These are phyloP conservation scores for Globisporangium yorkense DNA, from an alignment of 352 stramenopile genomes.

Conservation along the genomic window DNA sequence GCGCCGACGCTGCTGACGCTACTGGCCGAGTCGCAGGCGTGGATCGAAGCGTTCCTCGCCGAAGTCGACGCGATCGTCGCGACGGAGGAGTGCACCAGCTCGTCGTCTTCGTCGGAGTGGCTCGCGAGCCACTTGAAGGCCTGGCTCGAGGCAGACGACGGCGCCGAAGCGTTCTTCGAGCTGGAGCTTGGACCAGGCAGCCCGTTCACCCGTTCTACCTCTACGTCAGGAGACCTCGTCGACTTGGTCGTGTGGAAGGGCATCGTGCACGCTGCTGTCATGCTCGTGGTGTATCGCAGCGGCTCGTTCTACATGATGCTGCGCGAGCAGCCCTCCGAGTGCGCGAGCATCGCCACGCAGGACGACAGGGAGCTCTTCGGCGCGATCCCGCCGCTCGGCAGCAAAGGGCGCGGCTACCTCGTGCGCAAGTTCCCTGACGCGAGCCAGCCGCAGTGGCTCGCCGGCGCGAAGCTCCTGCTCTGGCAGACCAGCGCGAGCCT, in stretches of 20 bases:
- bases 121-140: slow-evolving; percentile 33
- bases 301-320: slow-evolving; percentile 51
- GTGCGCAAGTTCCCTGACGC: slow-evolving; percentile 29
- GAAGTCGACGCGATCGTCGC: slow-evolving; percentile 32
- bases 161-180: slow-evolving; percentile 56
- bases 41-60: slow-evolving; percentile 39
- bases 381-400: slow-evolving; percentile 25
- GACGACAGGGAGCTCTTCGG: slow-evolving; percentile 45
- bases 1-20: slow-evolving; percentile 29
- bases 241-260: slow-evolving; percentile 58
- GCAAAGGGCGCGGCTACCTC: slow-evolving; percentile 52
- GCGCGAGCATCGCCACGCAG: slow-evolving; percentile 13
- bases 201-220: not conserved
- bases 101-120: slow-evolving; percentile 15
- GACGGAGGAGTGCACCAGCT: slow-evolving; percentile 3
- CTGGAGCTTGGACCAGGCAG: slow-evolving; percentile 27
- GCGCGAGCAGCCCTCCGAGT: slow-evolving; percentile 16
- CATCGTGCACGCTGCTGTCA: slow-evolving; percentile 41
- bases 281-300: slow-evolving; percentile 45
- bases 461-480: slow-evolving; percentile 41
- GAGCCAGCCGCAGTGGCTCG: slow-evolving; percentile 26
- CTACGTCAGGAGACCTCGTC: slow-evolving; percentile 15
- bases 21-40: slow-evolving; percentile 44
- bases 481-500: slow-evolving; percentile 58
- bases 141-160: slow-evolving; percentile 48